A percentile compares a stretch with the other conserved stretches of the same genome.
Evolutionary conservation across 2,329 filamentous ascomycete genomes (phyloP).

Genomic region (Alternaria ethzedia): DNA sequence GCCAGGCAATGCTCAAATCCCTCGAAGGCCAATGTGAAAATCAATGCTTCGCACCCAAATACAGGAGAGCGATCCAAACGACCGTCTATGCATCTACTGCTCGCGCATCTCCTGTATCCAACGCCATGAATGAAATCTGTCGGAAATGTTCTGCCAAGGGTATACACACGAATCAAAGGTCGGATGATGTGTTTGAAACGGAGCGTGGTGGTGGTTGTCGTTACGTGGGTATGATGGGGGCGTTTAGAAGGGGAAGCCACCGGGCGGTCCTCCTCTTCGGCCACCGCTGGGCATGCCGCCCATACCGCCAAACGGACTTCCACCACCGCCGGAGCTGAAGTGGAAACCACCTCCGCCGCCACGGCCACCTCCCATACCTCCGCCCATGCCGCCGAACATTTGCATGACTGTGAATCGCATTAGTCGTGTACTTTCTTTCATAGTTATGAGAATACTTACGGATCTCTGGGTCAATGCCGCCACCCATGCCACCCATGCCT

Average conservation of each 20-base stretch:
- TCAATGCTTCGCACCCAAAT: constrained; percentile 9
- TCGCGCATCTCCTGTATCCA: constrained; percentile 35
- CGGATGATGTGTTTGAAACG: not conserved
- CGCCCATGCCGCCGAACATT: constrained; percentile 55
- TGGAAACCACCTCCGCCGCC: constrained; percentile 57
- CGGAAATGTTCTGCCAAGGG: constrained; percentile 15
- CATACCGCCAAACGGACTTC: constrained; percentile 45
- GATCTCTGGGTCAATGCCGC: constrained; percentile 51
- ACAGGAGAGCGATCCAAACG: constrained; percentile 1
- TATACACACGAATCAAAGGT: constrained; percentile 29
- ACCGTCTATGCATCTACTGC: constrained; percentile 25
- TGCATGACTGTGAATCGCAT: constrained; percentile 43
- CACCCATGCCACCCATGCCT: constrained; percentile 60
- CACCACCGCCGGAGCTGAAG: constrained; percentile 51
- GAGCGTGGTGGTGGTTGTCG: not conserved
- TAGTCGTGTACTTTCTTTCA: not conserved
- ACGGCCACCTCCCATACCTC: constrained; percentile 54
- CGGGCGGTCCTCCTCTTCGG: constrained; percentile 39
- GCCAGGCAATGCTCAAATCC: constrained; percentile 10
- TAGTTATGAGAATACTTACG: constrained; percentile 24
- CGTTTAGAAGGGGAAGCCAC: constrained; percentile 39
- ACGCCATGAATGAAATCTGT: constrained; percentile 30
- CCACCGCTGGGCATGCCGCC: constrained; percentile 44
- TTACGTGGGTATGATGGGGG: not conserved
- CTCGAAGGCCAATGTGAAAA: constrained; percentile 15